A percentile compares a stretch with the other conserved stretches of the same genome.
Conservation (phyloP, 2,329 filamentous ascomycete species). For the Aspergillus sp. region DNA sequence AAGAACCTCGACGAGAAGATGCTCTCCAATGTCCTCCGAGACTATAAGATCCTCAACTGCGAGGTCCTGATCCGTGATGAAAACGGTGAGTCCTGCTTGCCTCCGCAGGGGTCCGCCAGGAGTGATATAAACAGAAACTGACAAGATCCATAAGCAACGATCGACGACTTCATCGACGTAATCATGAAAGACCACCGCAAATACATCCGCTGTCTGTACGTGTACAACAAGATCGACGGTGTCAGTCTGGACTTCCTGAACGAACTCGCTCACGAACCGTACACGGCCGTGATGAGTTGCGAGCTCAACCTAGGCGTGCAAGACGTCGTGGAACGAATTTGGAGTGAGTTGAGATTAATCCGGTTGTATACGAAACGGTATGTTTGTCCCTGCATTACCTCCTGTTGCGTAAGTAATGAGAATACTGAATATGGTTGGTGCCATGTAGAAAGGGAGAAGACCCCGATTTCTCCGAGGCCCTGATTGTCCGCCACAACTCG, state of each 20-base stretch:
- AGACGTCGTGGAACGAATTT: constrained; percentile 90
- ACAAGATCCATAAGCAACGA: constrained; percentile 53
- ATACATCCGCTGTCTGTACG: constrained; percentile 90
- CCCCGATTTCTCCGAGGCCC: constrained; percentile 78
- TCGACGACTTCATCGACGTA: constrained; percentile 97
- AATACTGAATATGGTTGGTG: too few relatives aligned
- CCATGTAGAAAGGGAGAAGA: constrained; percentile 67
- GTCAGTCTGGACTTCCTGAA: constrained; percentile 91
- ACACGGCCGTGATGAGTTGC: constrained; percentile 96
- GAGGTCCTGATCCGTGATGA: constrained; percentile 94
- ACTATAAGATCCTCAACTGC: constrained; percentile 98
- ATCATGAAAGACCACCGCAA: constrained; percentile 99
- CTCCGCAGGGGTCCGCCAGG: not conserved
- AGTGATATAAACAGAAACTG: not conserved
- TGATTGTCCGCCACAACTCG: constrained; percentile 83
- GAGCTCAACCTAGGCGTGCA: constrained; percentile 88
- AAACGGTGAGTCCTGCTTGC: constrained; percentile 45
- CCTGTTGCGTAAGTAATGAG: not conserved
- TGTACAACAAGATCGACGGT: constrained; percentile 99
- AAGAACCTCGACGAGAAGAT: constrained; percentile 95
- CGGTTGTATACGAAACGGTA: constrained; percentile 83
- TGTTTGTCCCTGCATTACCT: constrained; percentile 7
- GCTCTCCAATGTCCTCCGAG: constrained; percentile 91
- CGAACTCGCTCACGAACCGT: constrained; percentile 78
- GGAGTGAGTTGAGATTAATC: constrained; percentile 85